Evolutionary conservation across 2,329 filamentous ascomycete genomes (phyloP), one percentile per base, ranked within the genome.

Genomic region (Sporothrix pallida): DNA sequence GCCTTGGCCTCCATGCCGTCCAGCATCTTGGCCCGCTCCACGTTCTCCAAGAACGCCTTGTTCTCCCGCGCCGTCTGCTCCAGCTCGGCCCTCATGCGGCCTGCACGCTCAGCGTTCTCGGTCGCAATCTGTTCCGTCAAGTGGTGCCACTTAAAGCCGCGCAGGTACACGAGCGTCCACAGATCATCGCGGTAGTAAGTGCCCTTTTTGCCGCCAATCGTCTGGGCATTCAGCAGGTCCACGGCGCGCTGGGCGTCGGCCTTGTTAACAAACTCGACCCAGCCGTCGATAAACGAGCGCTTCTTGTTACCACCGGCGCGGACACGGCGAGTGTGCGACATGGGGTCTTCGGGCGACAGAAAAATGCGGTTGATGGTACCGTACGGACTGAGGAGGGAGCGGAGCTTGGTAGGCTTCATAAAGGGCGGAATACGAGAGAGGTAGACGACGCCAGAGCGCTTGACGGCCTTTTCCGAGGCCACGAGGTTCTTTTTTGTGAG

Each of bases 171-270:
- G 76, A 96, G 84, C 78, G 92, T 95, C 93, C 93, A 97, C 62
- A 97, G 87, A 80, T 97, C 93, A 80, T 97, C 93, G 78, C 92
- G 89, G 83, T 95, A 97, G 80, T 92, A 94, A 68, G 88, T 89
- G 13, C 93, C 88, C 83, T 97, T 97, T 83, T 95, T 95, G 37
- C 93, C 93, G 70, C 93, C 93, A 74, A 96, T 92, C 13, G 88
- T 93, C 76, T 88, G 88, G 58, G 92, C 91, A 79, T 97, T 97
- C 69, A 97, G 85, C 37, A 92, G 86, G 77, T 93, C 91, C 69
- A 90, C 92, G 0, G 89, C 91, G n/a, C 88, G 84, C 81, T 95
- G 94, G 50, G 93, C 93, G 75, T 95, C 90, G 76, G 87, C 87
- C 82, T 96, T 96, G 75, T 87, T 86, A 50, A 89, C 81, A 78